Base-by-base conservation (phyloP, 805 yeast species). In the Myxozyma vanderwaltii region DNA sequence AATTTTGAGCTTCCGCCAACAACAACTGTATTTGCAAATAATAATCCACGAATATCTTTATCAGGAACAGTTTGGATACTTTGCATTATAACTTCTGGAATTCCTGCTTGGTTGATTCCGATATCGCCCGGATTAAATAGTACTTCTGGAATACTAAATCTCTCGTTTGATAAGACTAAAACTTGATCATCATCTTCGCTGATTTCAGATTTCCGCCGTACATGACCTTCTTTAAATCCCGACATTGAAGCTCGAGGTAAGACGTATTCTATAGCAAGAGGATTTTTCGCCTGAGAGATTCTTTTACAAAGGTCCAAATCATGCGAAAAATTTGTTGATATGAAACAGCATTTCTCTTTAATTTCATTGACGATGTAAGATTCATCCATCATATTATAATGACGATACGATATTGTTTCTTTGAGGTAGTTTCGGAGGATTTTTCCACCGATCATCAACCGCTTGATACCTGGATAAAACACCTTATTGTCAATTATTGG, bases 341-440 rank as follows among this genome's bases (percentile, higher is more conserved):
- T 82, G 76, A 82, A 84, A 71, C 89, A 80, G 38, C 92, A 76
- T 59, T 81, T 77, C 69, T 91, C 97, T 69, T 94, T 94, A 65
- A 95, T 88, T 49, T 87, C 85, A 69, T 91, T 89, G 50, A 94
- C 85, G 48, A 94, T 74, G 1, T 88, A 77, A 0, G 96, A 86
- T 72, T 95, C 99, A 61, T 94, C 97, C 70, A 89, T 85, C 66
- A 94, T 91, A 69, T 94, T 92, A 72, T 91, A 94, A 75, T 94
- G 94, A 54, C 97, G 79, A 70, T 88, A 94, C 1, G 97, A 89
- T 12, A 92, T 82, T 50, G 89, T 79, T 69, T 94, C 98, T 63
- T 91, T 80, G 53, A 95, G 73, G 51, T 86, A 82, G 2, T 97
- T 96, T 54, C 90, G 89, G 53, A 94, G 74, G 51, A 89, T 77